Base-by-base conservation (phyloP, 1,139 yeast species). In the Pichia sp. region DNA sequence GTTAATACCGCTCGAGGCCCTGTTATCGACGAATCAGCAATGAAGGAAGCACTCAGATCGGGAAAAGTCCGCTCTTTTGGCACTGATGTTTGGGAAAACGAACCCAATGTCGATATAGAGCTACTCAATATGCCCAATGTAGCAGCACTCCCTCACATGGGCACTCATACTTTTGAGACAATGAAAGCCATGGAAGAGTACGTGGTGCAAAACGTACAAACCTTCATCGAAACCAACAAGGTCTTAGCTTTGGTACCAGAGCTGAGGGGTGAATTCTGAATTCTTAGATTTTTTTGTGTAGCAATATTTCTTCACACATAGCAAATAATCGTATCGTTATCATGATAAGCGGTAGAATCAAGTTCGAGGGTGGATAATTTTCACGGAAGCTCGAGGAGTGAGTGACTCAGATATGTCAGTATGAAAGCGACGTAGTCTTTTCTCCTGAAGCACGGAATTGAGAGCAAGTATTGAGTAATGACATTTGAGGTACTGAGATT, bases 81-180 rank as follows among this genome's bases (percentile, higher is more conserved):
- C 16, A 64, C 88, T 37, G 97, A 88, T 61, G 97, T 88, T 33
- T 84, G 78, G 64, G 95, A 86, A 60, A 66, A 72, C 53, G 97
- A 90, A 66, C 97, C 97, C 6, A 56, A 76, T 51, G 81, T 79
- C 26, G 72, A 81, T 35, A 62, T 69, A 54, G 86, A 81, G 49
- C 65, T 83, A 49, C 64, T 73, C 42, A 66, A 68, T 23, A 60
- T 76, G 55, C 77, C 78, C 4, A 76, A 78, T 49, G 86, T 80
- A 16, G 70, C 81, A 10, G 72, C 82, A 38, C 68, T 82, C 54
- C 95, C 95, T 26, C 95, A 87, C 60, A 77, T 84, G 81, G 95
- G 95, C 32, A 85, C 95, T 0, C 80, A 77, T 60, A 71, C 92
- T 2, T 61, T 64, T 40, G 81, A 79, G 55, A 76, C 85, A 4